Conservation (phyloP, 2,329 filamentous ascomycete species). For the Didymella lethalis region DNA sequence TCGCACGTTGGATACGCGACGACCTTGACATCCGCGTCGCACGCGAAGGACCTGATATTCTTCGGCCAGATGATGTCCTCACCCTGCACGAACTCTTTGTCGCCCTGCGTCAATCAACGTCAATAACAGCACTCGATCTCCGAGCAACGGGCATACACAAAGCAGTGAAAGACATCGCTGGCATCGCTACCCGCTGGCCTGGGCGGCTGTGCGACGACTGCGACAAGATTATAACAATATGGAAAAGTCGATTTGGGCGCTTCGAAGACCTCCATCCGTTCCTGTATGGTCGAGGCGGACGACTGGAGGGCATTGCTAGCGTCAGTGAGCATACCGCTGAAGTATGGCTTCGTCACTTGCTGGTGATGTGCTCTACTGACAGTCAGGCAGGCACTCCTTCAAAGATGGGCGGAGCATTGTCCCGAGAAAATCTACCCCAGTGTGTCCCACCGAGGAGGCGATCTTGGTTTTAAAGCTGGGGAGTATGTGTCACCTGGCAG, state of each 20-base stretch:
- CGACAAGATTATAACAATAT: slow-evolving; percentile 52
- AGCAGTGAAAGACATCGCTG: slow-evolving; percentile 54
- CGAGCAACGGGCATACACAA: slow-evolving; percentile 57
- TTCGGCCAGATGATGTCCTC: slow-evolving; percentile 56
- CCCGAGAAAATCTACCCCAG: slow-evolving; percentile 41
- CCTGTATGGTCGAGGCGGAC: slow-evolving; percentile 54
- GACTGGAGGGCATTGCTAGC: slow-evolving; percentile 54
- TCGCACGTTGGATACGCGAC: slow-evolving; percentile 58
- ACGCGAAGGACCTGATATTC: slow-evolving; percentile 53
- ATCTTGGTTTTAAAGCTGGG: slow-evolving; percentile 57
- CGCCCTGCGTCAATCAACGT: slow-evolving; percentile 29
- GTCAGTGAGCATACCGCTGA: slow-evolving; percentile 50
- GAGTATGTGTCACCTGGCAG: slow-evolving; percentile 45
- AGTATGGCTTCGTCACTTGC: slow-evolving; percentile 29
- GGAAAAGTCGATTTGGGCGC: slow-evolving; percentile 51
- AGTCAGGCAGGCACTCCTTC: slow-evolving; percentile 40
- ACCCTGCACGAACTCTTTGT: slow-evolving; percentile 54
- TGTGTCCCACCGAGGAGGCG: slow-evolving; percentile 49
- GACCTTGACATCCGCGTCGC: slow-evolving; percentile 57
- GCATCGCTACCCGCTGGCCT: slow-evolving; percentile 59
- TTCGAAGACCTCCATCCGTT: slow-evolving; percentile 51
- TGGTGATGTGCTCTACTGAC: neutral
- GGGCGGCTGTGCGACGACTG: slow-evolving; percentile 54
- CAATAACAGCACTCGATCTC: slow-evolving; percentile 47
- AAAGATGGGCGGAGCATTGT: slow-evolving; percentile 43